Conservation (phyloP, 1,284 basidiomycete genomes). For the Pholiota adiposa region DNA sequence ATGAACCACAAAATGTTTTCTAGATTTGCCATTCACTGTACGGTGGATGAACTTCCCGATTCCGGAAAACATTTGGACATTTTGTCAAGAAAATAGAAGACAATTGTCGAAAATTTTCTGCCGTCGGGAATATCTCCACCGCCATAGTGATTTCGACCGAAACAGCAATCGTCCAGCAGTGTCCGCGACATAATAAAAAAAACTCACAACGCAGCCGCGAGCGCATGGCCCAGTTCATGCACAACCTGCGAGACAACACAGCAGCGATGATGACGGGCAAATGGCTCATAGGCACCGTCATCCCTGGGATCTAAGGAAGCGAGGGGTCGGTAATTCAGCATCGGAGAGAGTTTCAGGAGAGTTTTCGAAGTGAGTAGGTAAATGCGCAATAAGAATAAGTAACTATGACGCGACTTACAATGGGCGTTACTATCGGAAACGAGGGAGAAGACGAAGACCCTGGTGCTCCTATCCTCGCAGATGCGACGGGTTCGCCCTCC, state of each 20-base stretch:
- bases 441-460: not conserved
- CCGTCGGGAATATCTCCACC: too few species aligned
- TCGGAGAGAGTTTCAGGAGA: not conserved
- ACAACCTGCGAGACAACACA: conserved; percentile 59
- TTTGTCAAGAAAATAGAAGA: too few species aligned
- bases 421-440: conserved; percentile 38
- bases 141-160: too few species aligned
- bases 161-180: too few species aligned
- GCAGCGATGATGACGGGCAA: conserved; percentile 62
- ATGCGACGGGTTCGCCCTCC: not conserved
- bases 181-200: not conserved
- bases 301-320: conserved; percentile 66
- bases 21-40: too few species aligned
- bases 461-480: not conserved
- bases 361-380: too few species aligned
- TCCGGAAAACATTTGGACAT: too few species aligned
- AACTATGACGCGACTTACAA: conserved; percentile 44
- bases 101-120: too few species aligned
- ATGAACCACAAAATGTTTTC: too few species aligned
- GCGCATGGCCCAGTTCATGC: conserved; percentile 75
- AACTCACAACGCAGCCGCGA: conserved; percentile 66
- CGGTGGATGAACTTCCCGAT: too few species aligned
- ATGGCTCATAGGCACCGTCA: conserved; percentile 72
- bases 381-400: too few species aligned
- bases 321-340: not conserved